Evolutionary conservation across 331 rosid genomes (phyloP).

Genomic region (Acacia pycnantha): DNA sequence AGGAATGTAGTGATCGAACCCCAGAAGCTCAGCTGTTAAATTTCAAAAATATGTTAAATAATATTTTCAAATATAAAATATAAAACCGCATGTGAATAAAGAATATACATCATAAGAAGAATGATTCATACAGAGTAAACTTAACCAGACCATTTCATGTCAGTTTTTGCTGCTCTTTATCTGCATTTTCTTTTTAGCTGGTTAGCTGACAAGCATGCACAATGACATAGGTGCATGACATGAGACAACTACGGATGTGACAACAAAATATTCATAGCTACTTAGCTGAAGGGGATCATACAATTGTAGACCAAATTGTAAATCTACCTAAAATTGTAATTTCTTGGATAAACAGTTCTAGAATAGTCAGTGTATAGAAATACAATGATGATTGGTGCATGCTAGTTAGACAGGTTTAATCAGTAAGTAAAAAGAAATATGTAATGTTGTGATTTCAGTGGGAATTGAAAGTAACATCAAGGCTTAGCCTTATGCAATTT

Average conservation of each 20-base stretch:
- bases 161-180: not conserved
- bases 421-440: not conserved
- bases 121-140: not conserved
- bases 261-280: not conserved
- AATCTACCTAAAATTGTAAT: not conserved
- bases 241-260: not conserved
- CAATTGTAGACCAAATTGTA: not conserved
- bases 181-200: not conserved
- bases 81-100: not conserved
- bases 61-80: not conserved
- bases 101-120: not conserved
- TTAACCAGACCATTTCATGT: conserved; percentile 1
- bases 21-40: conserved; percentile 59
- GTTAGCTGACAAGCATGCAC: not conserved
- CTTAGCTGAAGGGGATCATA: not conserved
- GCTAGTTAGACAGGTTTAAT: not conserved
- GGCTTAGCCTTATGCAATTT: not conserved
- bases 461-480: not conserved
- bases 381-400: not conserved
- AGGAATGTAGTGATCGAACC: conserved; percentile 53
- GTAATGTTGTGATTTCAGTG: not conserved
- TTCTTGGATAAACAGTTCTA: not conserved
- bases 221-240: not conserved
- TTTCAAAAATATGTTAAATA: conserved; percentile 20
- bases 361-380: not conserved